Base-by-base conservation (phyloP, 192 early-diverging fungal genomes). In the Entomortierella beljakovae region DNA sequence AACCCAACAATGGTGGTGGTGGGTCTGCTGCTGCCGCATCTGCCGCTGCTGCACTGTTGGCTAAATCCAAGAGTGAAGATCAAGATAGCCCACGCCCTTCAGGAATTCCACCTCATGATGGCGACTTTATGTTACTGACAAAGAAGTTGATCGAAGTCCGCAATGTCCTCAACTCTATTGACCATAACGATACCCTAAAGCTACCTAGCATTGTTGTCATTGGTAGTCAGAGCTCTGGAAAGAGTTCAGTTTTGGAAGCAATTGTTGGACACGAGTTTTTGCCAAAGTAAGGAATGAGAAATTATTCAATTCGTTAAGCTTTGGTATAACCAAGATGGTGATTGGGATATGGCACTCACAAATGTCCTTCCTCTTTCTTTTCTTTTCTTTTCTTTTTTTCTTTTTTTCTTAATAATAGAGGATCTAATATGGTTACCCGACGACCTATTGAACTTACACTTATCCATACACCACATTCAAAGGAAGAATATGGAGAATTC, bases 141-240 rank as follows among this genome's bases (percentile, higher is more conserved):
- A 95, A 94, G 70, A 96, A 94, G 81, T 81, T 99, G 46, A 95
- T 99, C 28, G 96, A 99, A 80, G 92, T 99, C 33, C 90, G 97
- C 56, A 97, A 93, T 70, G 91, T 97, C 37, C 87, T 99, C 32
- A 96, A 96, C 65, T 92, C 92, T 3, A 92, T 99, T 64, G 87
- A 94, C 63, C 89, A 86, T 61, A 89, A 90, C 50, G 87, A 88
- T 49, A 90, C 91, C 11, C 86, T 98, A 48, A 91, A 89, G 64
- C 76, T 99, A 16, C 98, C 98, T 0, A 94, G 92, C 80, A 94
- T 94, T 54, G 94, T 95, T 25, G 94, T 95, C 8, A 88, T 95
- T 64, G 93, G 94, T 7, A 92, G 90, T 23, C 94, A 95, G 66
- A 93, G 91, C 72, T 94, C 93, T 16, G 94, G 94, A 50, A 95